These are phyloP conservation scores for Schwanniomyces vanrijiae DNA, from an alignment of 805 yeast species.

Conservation along the genomic window DNA sequence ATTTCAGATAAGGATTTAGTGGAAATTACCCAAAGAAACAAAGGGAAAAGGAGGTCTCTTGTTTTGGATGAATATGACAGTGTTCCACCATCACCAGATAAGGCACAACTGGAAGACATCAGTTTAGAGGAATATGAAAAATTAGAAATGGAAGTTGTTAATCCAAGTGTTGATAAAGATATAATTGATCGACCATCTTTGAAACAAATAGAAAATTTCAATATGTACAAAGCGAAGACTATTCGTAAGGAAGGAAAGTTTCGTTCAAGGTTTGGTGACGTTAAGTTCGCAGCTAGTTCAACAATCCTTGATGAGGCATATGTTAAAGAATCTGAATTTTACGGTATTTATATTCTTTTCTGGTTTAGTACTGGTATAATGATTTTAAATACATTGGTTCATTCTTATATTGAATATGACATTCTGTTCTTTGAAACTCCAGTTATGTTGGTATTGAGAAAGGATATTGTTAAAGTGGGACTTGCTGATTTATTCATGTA, in stretches of 20 bases:
- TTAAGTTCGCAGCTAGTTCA: conserved; percentile 40
- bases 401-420: conserved; percentile 46
- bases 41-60: conserved; percentile 16
- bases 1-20: conserved; percentile 15
- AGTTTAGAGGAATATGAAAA: background rate
- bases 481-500: conserved; percentile 78
- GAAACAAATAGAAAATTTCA: background rate
- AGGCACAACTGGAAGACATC: background rate
- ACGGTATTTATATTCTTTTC: conserved; percentile 77
- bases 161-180: background rate
- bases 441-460: conserved; percentile 55
- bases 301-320: conserved; percentile 55
- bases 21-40: conserved; percentile 15
- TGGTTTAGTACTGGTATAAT: conserved; percentile 69
- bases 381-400: conserved; percentile 52
- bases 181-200: background rate
- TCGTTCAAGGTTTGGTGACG: conserved; percentile 56
- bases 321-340: conserved; percentile 51
- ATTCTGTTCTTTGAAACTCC: conserved; percentile 51
- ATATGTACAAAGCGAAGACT: background rate
- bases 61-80: conserved; percentile 16
- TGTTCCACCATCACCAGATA: background rate
- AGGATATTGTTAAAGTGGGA: conserved; percentile 67
- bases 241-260: conserved; percentile 19
- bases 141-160: background rate